These are phyloP conservation scores for Neoscytalidium dimidiatum DNA, from an alignment of 2,329 filamentous ascomycete genomes.

Conservation along the genomic window DNA sequence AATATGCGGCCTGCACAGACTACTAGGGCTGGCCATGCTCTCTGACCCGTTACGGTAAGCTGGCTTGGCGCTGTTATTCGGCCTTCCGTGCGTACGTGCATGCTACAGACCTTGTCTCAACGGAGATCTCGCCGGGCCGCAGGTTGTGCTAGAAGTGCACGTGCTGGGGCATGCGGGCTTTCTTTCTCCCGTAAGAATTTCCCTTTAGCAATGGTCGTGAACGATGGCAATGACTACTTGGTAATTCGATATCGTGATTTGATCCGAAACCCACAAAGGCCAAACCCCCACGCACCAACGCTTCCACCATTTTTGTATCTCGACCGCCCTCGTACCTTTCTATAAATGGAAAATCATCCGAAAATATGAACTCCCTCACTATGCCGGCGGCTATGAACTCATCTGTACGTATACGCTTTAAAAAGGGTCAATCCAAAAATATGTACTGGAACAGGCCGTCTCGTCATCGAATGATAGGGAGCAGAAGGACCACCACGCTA, in stretches of 20 bases:
- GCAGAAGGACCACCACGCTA: neutral
- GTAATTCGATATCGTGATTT: neutral
- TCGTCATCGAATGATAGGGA: neutral
- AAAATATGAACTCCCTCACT: neutral
- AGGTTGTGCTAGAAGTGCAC: no score
- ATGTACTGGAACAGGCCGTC: neutral
- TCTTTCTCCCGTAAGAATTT: no score
- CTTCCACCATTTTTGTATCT: neutral
- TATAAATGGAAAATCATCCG: neutral
- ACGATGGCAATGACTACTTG: neutral
- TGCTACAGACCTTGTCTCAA: neutral
- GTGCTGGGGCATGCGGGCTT: no score
- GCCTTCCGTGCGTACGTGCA: neutral
- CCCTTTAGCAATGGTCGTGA: neutral
- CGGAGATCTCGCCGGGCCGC: neutral
- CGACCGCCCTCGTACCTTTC: neutral
- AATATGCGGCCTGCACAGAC: neutral
- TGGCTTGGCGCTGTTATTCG: neutral
- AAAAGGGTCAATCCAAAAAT: neutral
- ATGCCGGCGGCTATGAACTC: neutral
- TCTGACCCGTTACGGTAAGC: neutral
- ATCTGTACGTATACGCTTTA: neutral
- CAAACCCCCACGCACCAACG: neutral
- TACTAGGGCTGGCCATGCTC: neutral
- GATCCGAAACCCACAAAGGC: slow-evolving; percentile 1